A percentile compares a stretch with the other conserved stretches of the same genome.
These are phyloP conservation scores for Zoysia matrella DNA, from an alignment of 202 grass and related monocot genomes.

Conservation along the genomic window DNA sequence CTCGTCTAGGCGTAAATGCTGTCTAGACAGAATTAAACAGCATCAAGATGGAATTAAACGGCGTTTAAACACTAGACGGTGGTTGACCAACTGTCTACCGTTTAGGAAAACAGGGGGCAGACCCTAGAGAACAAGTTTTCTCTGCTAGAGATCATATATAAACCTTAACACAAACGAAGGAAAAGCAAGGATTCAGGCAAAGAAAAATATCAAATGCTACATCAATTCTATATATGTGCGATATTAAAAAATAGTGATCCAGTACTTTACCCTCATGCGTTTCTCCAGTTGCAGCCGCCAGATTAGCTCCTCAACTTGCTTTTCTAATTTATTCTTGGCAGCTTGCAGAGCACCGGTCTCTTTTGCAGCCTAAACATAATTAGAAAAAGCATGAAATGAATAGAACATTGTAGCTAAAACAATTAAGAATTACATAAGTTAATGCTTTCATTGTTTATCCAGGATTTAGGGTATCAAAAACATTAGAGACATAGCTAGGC, in stretches of 20 bases:
- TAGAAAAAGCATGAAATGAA: conserved; percentile 19
- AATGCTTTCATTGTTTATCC: conserved; percentile 25
- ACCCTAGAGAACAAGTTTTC: background rate
- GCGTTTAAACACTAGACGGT: too few relatives aligned
- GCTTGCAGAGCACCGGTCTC: conserved; percentile 97
- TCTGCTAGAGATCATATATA: background rate
- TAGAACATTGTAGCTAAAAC: conserved; percentile 25
- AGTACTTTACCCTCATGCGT: conserved; percentile 83
- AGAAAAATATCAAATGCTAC: conserved; percentile 6
- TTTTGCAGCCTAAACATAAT: conserved; percentile 79
- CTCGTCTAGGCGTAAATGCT: too few relatives aligned
- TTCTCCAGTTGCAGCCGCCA: conserved; percentile 94
- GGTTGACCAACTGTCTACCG: too few relatives aligned
- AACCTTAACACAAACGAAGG: too few relatives aligned
- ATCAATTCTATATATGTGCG: conserved; percentile 22
- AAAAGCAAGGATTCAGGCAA: background rate
- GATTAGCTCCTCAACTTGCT: conserved; percentile 92
- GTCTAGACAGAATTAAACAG: too few relatives aligned
- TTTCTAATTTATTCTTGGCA: conserved; percentile 98
- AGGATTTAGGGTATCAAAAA: conserved; percentile 15
- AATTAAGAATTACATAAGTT: background rate
- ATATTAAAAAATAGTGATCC: conserved; percentile 15
- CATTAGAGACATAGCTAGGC: background rate
- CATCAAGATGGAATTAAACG: too few relatives aligned
- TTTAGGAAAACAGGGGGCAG: too few relatives aligned